phyloP scores from a whole-genome alignment of 768 basidiomycete species.

The Macrolepiota albuminosa region DNA sequence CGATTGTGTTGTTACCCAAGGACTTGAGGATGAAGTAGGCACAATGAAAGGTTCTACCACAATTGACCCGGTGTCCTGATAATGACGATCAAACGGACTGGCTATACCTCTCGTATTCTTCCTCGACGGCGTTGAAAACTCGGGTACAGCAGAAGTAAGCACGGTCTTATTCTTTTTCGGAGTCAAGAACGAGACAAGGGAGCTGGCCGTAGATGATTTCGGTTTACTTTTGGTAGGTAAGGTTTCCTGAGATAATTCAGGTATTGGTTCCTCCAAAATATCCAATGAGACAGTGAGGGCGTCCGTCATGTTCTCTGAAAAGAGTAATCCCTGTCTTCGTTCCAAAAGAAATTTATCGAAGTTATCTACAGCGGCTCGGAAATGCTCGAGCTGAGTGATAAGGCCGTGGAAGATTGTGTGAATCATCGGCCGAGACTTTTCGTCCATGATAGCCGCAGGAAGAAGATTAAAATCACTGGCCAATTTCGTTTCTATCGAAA shows the following conservation, averaged over 20 bases:
- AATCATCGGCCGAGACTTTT: slow-evolving; percentile 70
- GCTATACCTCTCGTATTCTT: slow-evolving; percentile 43
- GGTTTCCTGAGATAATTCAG: slow-evolving; percentile 22
- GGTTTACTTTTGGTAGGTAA: slow-evolving; percentile 42
- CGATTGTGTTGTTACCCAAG: slow-evolving; percentile 58
- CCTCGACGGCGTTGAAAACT: slow-evolving; percentile 44
- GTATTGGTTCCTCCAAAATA: slow-evolving; percentile 42
- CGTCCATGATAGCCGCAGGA: slow-evolving; percentile 67
- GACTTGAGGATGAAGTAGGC: slow-evolving; percentile 50
- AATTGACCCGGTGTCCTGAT: slow-evolving; percentile 70
- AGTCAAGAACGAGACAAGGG: slow-evolving; percentile 74
- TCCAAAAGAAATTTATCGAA: slow-evolving; percentile 86
- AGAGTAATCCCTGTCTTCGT: slow-evolving; percentile 83
- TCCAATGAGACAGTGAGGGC: slow-evolving; percentile 76
- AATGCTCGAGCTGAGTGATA: slow-evolving; percentile 75
- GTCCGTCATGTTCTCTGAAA: slow-evolving; percentile 89
- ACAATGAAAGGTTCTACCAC: slow-evolving; percentile 67
- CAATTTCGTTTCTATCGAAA: slow-evolving; percentile 61
- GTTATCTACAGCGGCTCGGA: slow-evolving; percentile 65
- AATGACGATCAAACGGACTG: slow-evolving; percentile 83
- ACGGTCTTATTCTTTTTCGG: slow-evolving; percentile 61
- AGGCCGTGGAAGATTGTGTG: slow-evolving; percentile 79
- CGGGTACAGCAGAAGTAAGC: slow-evolving; percentile 28
- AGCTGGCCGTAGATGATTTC: slow-evolving; percentile 47
- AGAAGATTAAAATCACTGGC: slow-evolving; percentile 51